Percentiles rank a stretch among this genome's conserved stretches.
Evolutionary conservation across 2,329 filamentous ascomycete genomes (phyloP).

Genomic region (Aaosphaeria pasadenensis): DNA sequence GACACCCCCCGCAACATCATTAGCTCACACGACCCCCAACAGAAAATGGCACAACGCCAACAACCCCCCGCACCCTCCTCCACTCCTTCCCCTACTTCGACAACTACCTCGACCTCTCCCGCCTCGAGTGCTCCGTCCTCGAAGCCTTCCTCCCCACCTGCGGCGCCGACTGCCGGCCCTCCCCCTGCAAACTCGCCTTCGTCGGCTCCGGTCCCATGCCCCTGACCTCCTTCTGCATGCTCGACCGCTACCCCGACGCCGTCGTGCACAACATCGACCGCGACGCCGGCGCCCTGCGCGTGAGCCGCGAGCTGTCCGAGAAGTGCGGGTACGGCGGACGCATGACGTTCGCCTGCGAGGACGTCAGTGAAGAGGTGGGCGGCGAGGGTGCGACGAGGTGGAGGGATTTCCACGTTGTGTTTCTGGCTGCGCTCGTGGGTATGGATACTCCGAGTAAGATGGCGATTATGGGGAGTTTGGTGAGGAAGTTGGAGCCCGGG

Average conservation of each 20-base stretch:
- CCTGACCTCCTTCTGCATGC: conserved; percentile 47
- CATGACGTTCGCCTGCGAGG: conserved; percentile 35
- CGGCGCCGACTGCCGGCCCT: conserved; percentile 1
- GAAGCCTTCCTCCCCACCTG: conserved; percentile 26
- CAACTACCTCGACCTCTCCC: conserved; percentile 50
- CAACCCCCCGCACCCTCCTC: conserved; percentile 15
- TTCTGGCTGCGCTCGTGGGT: conserved; percentile 51
- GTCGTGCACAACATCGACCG: conserved; percentile 44
- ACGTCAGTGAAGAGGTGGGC: background rate
- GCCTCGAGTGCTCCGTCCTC: conserved; percentile 46
- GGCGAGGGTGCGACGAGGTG: conserved; percentile 17
- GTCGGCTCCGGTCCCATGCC: conserved; percentile 52
- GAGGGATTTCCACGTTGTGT: conserved; percentile 45
- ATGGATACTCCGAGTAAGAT: conserved; percentile 42
- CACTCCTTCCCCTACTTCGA: conserved; percentile 47
- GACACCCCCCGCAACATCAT: conserved; percentile 3
- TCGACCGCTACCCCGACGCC: conserved; percentile 29
- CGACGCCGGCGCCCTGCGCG: conserved; percentile 32
- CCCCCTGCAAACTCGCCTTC: conserved; percentile 43
- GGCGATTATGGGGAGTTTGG: conserved; percentile 36
- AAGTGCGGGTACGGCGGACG: conserved; percentile 26
- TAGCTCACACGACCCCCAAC: background rate
- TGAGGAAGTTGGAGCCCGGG: conserved; percentile 40
- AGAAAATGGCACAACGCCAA: background rate
- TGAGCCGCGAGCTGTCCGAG: conserved; percentile 28